Percentiles rank a stretch among this genome's conserved stretches.
phyloP scores from a whole-genome alignment of 2,329 filamentous ascomycete species.

The Coniochaeta prunicola region DNA sequence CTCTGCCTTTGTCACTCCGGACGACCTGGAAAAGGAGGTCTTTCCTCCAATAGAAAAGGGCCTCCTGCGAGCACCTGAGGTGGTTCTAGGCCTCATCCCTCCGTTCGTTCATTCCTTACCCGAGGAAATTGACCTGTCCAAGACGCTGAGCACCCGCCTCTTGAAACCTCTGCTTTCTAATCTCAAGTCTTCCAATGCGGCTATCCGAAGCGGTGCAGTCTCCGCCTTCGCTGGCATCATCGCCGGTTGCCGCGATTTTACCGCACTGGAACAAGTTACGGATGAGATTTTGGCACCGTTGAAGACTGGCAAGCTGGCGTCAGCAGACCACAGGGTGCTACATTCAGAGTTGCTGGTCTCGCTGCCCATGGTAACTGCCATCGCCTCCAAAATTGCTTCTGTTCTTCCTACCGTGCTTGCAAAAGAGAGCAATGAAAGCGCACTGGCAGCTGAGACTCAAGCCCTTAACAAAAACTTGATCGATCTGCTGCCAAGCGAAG shows the following conservation, averaged over 20 bases:
- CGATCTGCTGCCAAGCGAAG: constrained; percentile 53
- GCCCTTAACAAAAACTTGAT: constrained; percentile 60
- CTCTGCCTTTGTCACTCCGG: constrained; percentile 59
- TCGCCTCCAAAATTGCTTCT: constrained; percentile 59
- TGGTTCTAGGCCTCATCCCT: constrained; percentile 73
- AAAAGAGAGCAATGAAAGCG: constrained; percentile 86
- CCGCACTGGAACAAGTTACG: constrained; percentile 57
- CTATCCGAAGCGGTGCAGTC: constrained; percentile 69
- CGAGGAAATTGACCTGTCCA: constrained; percentile 66
- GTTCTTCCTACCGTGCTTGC: constrained; percentile 61
- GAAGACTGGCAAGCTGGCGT: constrained; percentile 75
- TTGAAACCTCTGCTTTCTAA: constrained; percentile 85
- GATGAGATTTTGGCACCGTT: constrained; percentile 75
- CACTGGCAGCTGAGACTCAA: constrained; percentile 67
- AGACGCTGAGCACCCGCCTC: constrained; percentile 62
- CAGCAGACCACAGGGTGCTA: constrained; percentile 75
- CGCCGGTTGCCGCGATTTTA: constrained; percentile 48
- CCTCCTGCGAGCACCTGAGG: constrained; percentile 80
- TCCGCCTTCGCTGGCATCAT: constrained; percentile 68
- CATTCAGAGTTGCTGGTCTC: constrained; percentile 74
- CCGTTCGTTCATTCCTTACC: constrained; percentile 67
- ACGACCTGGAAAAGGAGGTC: constrained; percentile 70
- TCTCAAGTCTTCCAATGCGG: constrained; percentile 79
- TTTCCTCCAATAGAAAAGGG: constrained; percentile 83
- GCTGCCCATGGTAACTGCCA: constrained; percentile 50